Evolutionary conservation across 2,329 filamentous ascomycete genomes (phyloP).

Genomic region (Cladophialophora exuberans): DNA sequence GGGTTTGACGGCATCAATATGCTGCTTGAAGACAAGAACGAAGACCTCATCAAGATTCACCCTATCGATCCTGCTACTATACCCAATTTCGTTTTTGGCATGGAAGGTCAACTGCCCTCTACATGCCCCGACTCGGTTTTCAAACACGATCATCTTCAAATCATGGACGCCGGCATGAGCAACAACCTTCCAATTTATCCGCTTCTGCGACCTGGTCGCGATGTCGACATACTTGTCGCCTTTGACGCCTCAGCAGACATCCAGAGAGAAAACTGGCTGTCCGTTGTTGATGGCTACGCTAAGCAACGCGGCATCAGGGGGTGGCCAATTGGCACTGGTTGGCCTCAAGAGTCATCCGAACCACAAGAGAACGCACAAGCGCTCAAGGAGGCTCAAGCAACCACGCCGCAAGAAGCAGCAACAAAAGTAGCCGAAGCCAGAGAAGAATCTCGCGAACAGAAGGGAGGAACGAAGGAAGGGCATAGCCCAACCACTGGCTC

Average conservation of each 20-base stretch:
- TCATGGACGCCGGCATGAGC: constrained; percentile 98
- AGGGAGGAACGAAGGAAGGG: constrained; percentile 33
- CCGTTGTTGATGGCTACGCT: constrained; percentile 90
- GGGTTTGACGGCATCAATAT: constrained; percentile 79
- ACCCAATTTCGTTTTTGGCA: constrained; percentile 84
- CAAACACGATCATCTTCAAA: constrained; percentile 69
- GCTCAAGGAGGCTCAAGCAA: constrained; percentile 69
- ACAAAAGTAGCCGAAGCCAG: constrained; percentile 65
- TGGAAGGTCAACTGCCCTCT: constrained; percentile 73
- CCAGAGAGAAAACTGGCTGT: constrained; percentile 93
- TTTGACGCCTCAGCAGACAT: constrained; percentile 96
- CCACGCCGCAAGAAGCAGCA: constrained; percentile 63
- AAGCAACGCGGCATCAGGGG: constrained; percentile 87
- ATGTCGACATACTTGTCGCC: constrained; percentile 86
- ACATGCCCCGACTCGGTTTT: constrained; percentile 80
- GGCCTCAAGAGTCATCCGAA: constrained; percentile 70
- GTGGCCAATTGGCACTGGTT: constrained; percentile 94
- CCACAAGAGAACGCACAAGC: constrained; percentile 64
- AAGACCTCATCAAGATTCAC: constrained; percentile 87
- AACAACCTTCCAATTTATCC: constrained; percentile 98
- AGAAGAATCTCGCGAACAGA: constrained; percentile 40
- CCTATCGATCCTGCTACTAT: constrained; percentile 90
- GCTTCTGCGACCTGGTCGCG: constrained; percentile 80
- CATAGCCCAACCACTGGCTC: constrained; percentile 50
- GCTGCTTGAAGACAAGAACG: constrained; percentile 78